phyloP scores from a whole-genome alignment of 2,329 filamentous ascomycete genomes.

The Paecilomyces sp. region DNA sequence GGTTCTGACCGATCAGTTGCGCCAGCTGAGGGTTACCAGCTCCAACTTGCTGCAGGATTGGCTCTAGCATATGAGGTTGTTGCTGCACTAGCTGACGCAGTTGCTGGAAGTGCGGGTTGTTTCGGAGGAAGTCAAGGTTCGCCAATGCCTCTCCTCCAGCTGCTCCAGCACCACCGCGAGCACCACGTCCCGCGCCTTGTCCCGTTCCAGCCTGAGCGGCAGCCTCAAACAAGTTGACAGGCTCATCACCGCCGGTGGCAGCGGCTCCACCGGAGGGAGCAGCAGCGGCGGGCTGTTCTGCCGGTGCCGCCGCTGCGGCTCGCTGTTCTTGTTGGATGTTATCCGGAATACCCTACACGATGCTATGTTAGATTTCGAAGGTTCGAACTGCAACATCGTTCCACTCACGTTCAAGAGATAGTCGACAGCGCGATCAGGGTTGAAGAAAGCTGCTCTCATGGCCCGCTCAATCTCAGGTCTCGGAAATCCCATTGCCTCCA shows the following conservation, averaged over 20 bases:
- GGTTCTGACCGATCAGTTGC: conserved; percentile 83
- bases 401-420: conserved; percentile 75
- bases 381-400: background rate
- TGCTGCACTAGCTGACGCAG: conserved; percentile 95
- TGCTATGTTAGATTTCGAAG: conserved; percentile 2
- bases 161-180: conserved; percentile 37
- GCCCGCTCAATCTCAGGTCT: conserved; percentile 82
- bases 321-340: conserved; percentile 67
- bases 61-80: conserved; percentile 96
- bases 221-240: conserved; percentile 86
- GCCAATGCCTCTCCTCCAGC: conserved; percentile 54
- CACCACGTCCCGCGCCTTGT: conserved; percentile 37
- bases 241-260: conserved; percentile 46
- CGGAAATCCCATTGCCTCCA: conserved; percentile 97
- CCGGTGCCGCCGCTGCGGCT: conserved; percentile 39
- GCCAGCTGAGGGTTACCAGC: conserved; percentile 92
- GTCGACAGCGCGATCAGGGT: conserved; percentile 94
- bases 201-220: conserved; percentile 66
- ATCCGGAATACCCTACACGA: conserved; percentile 78
- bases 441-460: conserved; percentile 94
- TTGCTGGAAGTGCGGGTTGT: conserved; percentile 97
- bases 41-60: conserved; percentile 91
- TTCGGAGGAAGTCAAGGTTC: conserved; percentile 86
- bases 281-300: conserved; percentile 37
- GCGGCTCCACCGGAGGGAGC: conserved; percentile 23